Conservation (phyloP, 2,329 filamentous ascomycete genomes). For the Fusarium nanum region DNA sequence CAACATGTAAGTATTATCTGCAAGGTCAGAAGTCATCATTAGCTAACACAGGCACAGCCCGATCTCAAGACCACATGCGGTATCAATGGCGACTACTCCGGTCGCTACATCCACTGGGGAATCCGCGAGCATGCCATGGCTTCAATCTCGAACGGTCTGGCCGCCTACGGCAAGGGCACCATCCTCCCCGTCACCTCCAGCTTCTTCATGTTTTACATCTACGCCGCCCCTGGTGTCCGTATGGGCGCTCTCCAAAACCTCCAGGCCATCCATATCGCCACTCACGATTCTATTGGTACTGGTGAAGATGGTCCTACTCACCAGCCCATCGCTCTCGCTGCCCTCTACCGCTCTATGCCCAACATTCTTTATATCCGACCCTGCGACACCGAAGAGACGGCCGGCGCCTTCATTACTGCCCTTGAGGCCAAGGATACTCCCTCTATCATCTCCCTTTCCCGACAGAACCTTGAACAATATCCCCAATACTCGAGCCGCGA, state of each 20-base stretch:
- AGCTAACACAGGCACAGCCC: slow-evolving; percentile 44
- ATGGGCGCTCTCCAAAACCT: slow-evolving; percentile 69
- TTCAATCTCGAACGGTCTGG: slow-evolving; percentile 67
- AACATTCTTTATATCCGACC: slow-evolving; percentile 71
- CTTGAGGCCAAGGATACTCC: slow-evolving; percentile 56
- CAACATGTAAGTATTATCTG: slow-evolving; percentile 51
- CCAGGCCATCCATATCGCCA: slow-evolving; percentile 69
- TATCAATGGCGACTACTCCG: slow-evolving; percentile 65
- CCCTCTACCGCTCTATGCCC: slow-evolving; percentile 71
- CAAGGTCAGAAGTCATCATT: neutral
- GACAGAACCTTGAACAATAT: slow-evolving; percentile 57
- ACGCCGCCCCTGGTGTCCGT: slow-evolving; percentile 68
- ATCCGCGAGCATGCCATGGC: slow-evolving; percentile 73
- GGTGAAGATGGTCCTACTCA: slow-evolving; percentile 73
- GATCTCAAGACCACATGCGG: slow-evolving; percentile 56
- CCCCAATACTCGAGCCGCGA: slow-evolving; percentile 54
- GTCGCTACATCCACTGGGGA: slow-evolving; percentile 70
- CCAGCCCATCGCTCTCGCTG: slow-evolving; percentile 68
- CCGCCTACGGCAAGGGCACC: slow-evolving; percentile 66
- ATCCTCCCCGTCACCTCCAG: slow-evolving; percentile 68
- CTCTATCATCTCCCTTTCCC: slow-evolving; percentile 61
- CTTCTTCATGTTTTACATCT: slow-evolving; percentile 73
- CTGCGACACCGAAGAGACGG: slow-evolving; percentile 67
- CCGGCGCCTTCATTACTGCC: slow-evolving; percentile 64
- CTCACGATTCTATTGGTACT: slow-evolving; percentile 69